phyloP scores from a whole-genome alignment of 148 eudicot genomes.

The Persicaria maculosa region DNA sequence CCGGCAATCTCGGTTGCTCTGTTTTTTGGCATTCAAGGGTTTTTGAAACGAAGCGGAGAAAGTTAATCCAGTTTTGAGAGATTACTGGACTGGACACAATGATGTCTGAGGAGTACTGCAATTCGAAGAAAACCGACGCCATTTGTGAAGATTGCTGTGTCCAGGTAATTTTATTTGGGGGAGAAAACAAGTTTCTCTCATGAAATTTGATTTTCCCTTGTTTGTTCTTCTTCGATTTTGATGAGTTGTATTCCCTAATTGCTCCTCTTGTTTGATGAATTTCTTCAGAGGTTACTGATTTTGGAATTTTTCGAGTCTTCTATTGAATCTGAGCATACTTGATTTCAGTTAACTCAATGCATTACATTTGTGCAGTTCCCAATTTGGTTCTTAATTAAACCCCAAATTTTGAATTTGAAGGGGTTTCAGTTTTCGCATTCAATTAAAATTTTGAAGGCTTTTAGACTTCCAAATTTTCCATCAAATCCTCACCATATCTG shows the following conservation, averaged over 20 bases:
- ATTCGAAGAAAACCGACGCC: slow-evolving; percentile 61
- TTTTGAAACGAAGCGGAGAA: background rate
- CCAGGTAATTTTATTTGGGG: slow-evolving; percentile 31
- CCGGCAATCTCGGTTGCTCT: slow-evolving; percentile 2
- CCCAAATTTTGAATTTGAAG: background rate
- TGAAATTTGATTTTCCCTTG: background rate
- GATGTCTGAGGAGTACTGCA: slow-evolving; percentile 41
- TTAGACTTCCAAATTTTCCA: background rate
- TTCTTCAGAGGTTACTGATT: background rate
- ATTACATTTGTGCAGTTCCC: background rate
- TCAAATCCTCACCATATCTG: background rate
- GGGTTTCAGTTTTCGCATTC: background rate
- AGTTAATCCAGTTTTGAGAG: background rate
- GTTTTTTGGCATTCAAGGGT: background rate
- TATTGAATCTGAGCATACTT: background rate
- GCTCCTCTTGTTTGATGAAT: background rate
- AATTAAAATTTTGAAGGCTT: too few relatives aligned
- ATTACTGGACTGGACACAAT: slow-evolving; percentile 3
- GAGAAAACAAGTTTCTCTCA: background rate
- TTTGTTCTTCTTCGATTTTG: background rate
- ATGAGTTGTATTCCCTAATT: background rate
- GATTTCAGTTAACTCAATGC: background rate
- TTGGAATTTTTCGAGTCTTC: background rate
- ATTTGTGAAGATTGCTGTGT: slow-evolving; percentile 45
- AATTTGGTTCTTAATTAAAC: background rate